Percentiles rank a stretch among this genome's conserved stretches.
Conservation (phyloP, 2,329 filamentous ascomycete species). For the Colletotrichum aenigma region DNA sequence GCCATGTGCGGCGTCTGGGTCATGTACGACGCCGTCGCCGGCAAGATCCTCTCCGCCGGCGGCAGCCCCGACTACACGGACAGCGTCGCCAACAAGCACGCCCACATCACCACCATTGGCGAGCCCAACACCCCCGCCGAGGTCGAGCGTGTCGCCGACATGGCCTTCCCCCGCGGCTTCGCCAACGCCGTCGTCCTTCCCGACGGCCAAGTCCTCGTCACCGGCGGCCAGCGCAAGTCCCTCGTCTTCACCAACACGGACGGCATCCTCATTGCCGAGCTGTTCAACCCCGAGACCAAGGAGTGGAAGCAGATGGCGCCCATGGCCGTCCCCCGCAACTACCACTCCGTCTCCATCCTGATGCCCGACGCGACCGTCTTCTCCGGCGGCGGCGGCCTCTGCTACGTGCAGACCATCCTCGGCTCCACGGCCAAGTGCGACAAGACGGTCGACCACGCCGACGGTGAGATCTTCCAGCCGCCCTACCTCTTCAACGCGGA, state of each 20-base stretch:
- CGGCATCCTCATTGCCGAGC: slow-evolving; percentile 45
- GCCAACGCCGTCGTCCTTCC: slow-evolving; percentile 53
- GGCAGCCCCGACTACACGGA: slow-evolving; percentile 51
- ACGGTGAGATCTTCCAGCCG: slow-evolving; percentile 60
- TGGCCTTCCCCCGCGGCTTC: slow-evolving; percentile 45
- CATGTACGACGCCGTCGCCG: slow-evolving; percentile 63
- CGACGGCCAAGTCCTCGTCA: slow-evolving; percentile 50
- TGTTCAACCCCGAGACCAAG: slow-evolving; percentile 47
- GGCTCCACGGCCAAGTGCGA: slow-evolving; percentile 34
- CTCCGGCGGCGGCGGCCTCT: slow-evolving; percentile 57
- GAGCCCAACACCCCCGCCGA: slow-evolving; percentile 24
- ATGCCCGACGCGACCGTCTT: slow-evolving; percentile 55
- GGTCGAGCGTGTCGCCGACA: slow-evolving; percentile 31
- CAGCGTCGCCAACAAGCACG: slow-evolving; percentile 43
- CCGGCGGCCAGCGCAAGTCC: slow-evolving; percentile 48
- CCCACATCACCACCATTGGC: slow-evolving; percentile 54
- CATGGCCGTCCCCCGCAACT: slow-evolving; percentile 47
- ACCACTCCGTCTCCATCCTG: slow-evolving; percentile 54
- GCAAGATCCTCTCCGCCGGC: slow-evolving; percentile 59
- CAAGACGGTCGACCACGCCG: slow-evolving; percentile 53
- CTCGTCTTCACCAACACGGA: slow-evolving; percentile 49
- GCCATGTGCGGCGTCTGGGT: slow-evolving; percentile 61
- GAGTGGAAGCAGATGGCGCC: slow-evolving; percentile 40
- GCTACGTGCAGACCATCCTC: slow-evolving; percentile 30
- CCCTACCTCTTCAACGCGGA: slow-evolving; percentile 56